A percentile compares a stretch with the other conserved stretches of the same genome.
Evolutionary conservation across 106 monocot species (phyloP).

Genomic region (Dendrobium officinale): DNA sequence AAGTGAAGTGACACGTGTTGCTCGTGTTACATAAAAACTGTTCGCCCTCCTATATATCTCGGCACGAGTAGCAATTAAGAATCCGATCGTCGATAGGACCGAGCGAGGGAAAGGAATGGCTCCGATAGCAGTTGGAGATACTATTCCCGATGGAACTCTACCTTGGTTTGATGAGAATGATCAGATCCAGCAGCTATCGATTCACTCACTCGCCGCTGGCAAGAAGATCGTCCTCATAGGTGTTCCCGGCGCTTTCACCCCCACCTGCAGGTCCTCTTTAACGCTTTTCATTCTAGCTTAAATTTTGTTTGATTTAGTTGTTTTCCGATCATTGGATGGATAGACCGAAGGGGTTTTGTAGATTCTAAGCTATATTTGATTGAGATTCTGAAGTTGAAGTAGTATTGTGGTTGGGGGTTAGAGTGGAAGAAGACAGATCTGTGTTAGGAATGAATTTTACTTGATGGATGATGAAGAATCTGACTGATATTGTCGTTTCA

Average conservation of each 20-base stretch:
- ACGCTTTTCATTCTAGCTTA: neutral
- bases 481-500: neutral
- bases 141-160: slow-evolving; percentile 70
- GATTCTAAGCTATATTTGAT: neutral
- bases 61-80: too few species aligned
- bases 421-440: neutral
- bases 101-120: slow-evolving; percentile 38
- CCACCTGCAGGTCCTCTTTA: slow-evolving; percentile 74
- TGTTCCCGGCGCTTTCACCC: slow-evolving; percentile 96
- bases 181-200: slow-evolving; percentile 54
- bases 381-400: neutral
- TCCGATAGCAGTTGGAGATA: slow-evolving; percentile 72
- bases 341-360: neutral
- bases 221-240: slow-evolving; percentile 94
- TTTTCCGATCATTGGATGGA: neutral
- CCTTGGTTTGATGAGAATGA: slow-evolving; percentile 78
- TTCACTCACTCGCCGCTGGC: slow-evolving; percentile 77
- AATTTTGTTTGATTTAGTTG: neutral
- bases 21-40: too few species aligned
- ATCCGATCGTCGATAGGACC: too few species aligned
- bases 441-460: neutral
- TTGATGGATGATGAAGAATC: neutral
- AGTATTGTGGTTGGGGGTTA: neutral
- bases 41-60: too few species aligned
- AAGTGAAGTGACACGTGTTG: too few species aligned